These are phyloP conservation scores for Mycena maculata DNA, from an alignment of 768 basidiomycete species.

Conservation along the genomic window DNA sequence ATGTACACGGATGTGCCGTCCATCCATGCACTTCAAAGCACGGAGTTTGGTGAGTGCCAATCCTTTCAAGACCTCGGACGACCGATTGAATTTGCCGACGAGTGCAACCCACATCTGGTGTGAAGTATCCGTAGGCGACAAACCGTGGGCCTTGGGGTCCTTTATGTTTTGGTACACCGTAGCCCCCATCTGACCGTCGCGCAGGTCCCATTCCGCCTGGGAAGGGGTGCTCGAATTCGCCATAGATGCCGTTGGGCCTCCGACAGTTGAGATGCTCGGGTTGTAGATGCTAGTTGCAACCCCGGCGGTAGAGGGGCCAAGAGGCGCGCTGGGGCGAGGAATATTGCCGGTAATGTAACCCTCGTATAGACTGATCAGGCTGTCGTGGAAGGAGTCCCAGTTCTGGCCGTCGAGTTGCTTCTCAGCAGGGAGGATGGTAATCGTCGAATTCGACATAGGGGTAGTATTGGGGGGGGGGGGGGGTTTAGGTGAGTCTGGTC, in stretches of 20 bases:
- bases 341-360: no score
- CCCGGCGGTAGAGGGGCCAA: no score
- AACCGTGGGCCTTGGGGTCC: conserved; percentile 1
- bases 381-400: conserved; percentile 7
- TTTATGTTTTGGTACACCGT: conserved; percentile 4
- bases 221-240: neutral
- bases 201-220: conserved; percentile 12
- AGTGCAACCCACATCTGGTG: neutral
- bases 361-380: neutral
- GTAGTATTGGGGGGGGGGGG: neutral
- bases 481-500: neutral
- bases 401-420: conserved; percentile 7
- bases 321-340: no score
- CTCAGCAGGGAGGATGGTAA: conserved; percentile 16
- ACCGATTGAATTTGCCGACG: neutral
- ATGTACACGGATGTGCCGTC: neutral
- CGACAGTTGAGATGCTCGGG: neutral
- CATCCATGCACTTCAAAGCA: conserved; percentile 7
- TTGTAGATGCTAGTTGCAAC: neutral
- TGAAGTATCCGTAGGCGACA: neutral
- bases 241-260: neutral
- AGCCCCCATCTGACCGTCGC: conserved; percentile 1
- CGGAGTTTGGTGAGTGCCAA: conserved; percentile 11
- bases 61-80: neutral
- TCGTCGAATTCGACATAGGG: conserved; percentile 8